phyloP scores from a whole-genome alignment of 2,329 filamentous ascomycete species.

The Lojkania enalia region DNA sequence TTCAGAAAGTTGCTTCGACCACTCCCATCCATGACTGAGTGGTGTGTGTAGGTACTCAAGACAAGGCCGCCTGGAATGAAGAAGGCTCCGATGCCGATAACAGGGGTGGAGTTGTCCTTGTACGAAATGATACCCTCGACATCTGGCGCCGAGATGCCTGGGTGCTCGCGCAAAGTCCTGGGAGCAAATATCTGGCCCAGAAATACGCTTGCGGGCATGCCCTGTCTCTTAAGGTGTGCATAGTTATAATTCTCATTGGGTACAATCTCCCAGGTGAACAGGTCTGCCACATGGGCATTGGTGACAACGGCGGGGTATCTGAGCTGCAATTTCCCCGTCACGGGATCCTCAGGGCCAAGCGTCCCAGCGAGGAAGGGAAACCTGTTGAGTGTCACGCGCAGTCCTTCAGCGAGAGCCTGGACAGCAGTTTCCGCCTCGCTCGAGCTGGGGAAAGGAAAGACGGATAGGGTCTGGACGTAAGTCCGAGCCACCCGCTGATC shows the following conservation, averaged over 20 bases:
- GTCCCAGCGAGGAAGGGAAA: neutral
- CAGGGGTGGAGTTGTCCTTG: constrained; percentile 28
- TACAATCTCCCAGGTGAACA: neutral
- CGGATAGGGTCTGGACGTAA: neutral
- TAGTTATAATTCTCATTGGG: constrained; percentile 21
- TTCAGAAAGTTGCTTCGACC: constrained; percentile 35
- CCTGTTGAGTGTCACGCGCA: neutral
- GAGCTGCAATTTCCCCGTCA: neutral
- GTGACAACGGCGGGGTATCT: neutral
- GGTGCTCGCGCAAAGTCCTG: constrained; percentile 30
- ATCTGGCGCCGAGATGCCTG: constrained; percentile 25
- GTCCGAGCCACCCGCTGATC: neutral
- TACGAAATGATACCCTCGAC: constrained; percentile 37
- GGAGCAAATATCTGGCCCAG: constrained; percentile 34
- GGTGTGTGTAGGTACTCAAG: constrained; percentile 40
- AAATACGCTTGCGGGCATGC: constrained; percentile 40
- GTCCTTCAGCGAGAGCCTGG: constrained; percentile 13
- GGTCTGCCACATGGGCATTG: neutral
- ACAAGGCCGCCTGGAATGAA: constrained; percentile 43
- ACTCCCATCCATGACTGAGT: constrained; percentile 37
- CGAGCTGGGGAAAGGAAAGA: neutral
- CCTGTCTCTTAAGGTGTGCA: constrained; percentile 30
- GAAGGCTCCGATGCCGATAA: constrained; percentile 35
- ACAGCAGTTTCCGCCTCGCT: neutral
- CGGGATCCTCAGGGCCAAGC: neutral